Evolutionary conservation across 345 rosid genomes (phyloP).

Genomic region (Hypericum perforatum): DNA sequence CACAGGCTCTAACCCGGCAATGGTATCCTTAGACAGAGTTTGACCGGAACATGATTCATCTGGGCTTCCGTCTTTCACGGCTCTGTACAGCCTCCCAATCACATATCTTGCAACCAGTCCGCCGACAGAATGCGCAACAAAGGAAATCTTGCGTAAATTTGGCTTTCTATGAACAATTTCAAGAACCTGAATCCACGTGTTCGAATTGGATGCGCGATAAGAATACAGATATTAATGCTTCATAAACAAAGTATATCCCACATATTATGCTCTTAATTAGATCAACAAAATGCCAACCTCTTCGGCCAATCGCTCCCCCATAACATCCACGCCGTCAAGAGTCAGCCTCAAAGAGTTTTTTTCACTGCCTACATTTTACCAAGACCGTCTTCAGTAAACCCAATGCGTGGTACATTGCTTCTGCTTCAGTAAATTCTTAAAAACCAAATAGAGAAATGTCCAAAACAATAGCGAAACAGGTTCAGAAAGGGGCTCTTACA

Average conservation of each 20-base stretch:
- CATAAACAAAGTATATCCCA: too few species aligned
- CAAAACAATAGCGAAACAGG: background rate
- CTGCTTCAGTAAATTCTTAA: too few species aligned
- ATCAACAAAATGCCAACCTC: conserved; percentile 41
- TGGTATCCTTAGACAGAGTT: conserved; percentile 36
- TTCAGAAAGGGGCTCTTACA: conserved; percentile 33
- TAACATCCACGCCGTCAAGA: conserved; percentile 90
- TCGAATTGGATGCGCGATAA: background rate
- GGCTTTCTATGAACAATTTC: conserved; percentile 61
- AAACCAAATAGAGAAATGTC: too few species aligned
- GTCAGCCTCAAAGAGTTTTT: conserved; percentile 49
- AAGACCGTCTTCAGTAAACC: background rate
- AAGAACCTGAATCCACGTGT: conserved; percentile 45
- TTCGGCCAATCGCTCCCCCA: conserved; percentile 85
- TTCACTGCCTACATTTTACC: conserved; percentile 57
- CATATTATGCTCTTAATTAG: background rate
- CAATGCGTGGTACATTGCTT: too few species aligned
- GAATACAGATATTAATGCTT: background rate
- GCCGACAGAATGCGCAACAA: conserved; percentile 85
- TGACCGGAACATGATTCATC: conserved; percentile 15
- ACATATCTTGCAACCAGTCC: conserved; percentile 90
- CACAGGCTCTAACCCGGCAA: conserved; percentile 77
- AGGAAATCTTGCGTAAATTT: conserved; percentile 67
- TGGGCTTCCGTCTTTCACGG: conserved; percentile 23
- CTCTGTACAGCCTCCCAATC: conserved; percentile 77